phyloP scores from a whole-genome alignment of 192 early-diverging fungal genomes.

The Mortierella antarctica region DNA sequence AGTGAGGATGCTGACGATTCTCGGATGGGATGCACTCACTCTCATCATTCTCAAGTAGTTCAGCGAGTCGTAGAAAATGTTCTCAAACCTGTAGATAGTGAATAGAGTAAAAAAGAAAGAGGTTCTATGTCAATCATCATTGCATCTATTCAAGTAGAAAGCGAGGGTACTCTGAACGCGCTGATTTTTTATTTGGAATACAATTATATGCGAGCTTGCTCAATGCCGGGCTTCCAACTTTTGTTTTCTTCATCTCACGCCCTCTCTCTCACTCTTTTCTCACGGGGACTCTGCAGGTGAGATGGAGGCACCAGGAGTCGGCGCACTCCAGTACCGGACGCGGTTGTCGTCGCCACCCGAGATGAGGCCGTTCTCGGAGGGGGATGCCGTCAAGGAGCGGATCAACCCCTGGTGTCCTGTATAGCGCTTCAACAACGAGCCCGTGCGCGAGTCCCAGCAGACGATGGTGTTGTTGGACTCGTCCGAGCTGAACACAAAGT shows the following conservation, averaged over 20 bases:
- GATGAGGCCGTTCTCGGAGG: slow-evolving; percentile 68
- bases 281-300: neutral
- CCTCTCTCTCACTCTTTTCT: neutral
- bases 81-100: too few species aligned
- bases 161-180: too few species aligned
- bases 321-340: slow-evolving; percentile 33
- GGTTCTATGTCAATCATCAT: too few species aligned
- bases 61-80: too few species aligned
- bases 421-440: slow-evolving; percentile 63
- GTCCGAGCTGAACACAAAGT: slow-evolving; percentile 76
- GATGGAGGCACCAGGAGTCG: neutral
- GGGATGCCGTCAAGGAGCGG: slow-evolving; percentile 70
- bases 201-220: too few species aligned
- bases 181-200: too few species aligned
- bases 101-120: too few species aligned
- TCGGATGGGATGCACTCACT: too few species aligned
- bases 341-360: slow-evolving; percentile 61
- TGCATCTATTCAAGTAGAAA: too few species aligned
- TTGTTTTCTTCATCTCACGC: neutral
- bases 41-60: too few species aligned
- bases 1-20: too few species aligned
- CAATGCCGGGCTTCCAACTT: too few species aligned
- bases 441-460: slow-evolving; percentile 80
- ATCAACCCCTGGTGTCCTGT: slow-evolving; percentile 64
- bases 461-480: slow-evolving; percentile 70